A percentile compares a stretch with the other conserved stretches of the same genome.
Evolutionary conservation across 768 basidiomycete genomes (phyloP).

Genomic region (Hydnum rufescens): DNA sequence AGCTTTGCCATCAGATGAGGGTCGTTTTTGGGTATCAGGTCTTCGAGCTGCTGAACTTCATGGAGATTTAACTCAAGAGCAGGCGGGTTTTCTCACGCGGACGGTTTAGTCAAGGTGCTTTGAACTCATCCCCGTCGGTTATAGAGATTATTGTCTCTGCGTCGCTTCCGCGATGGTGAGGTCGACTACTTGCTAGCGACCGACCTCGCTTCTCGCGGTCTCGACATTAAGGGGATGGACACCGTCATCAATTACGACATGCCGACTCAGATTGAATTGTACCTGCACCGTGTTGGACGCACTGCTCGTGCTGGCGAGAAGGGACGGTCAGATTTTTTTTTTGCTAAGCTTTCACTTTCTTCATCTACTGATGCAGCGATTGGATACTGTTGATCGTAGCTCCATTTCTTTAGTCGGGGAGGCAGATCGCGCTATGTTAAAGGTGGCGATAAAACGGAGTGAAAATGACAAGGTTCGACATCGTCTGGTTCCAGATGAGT

Average conservation of each 20-base stretch:
- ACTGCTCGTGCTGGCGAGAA: constrained; percentile 88
- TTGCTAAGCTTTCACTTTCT: not conserved
- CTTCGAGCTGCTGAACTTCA: constrained; percentile 86
- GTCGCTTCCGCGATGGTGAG: constrained; percentile 66
- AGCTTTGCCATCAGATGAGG: constrained; percentile 91
- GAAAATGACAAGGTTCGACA: constrained; percentile 70
- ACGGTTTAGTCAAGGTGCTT: not conserved
- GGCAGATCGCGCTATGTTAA: constrained; percentile 88
- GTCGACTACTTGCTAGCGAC: constrained; percentile 94
- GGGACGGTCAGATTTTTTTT: constrained; percentile 49
- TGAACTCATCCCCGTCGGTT: not conserved
- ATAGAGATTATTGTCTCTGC: constrained; percentile 71
- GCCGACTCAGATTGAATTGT: constrained; percentile 82
- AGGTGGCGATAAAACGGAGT: constrained; percentile 82
- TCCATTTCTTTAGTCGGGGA: constrained; percentile 94
- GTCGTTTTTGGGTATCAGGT: constrained; percentile 71
- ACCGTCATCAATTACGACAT: constrained; percentile 99
- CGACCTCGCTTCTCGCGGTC: constrained; percentile 82
- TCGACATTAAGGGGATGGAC: constrained; percentile 95
- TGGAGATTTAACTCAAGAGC: constrained; percentile 90
- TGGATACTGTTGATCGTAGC: too few relatives aligned
- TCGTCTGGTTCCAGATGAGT: constrained; percentile 64
- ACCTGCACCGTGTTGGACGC: constrained; percentile 91
- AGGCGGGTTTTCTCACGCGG: constrained; percentile 29
- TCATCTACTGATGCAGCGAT: too few relatives aligned